Evolutionary conservation across 345 rosid species (phyloP), one percentile per base, ranked within the genome.

Genomic region (Melaleuca quinquenervia): DNA sequence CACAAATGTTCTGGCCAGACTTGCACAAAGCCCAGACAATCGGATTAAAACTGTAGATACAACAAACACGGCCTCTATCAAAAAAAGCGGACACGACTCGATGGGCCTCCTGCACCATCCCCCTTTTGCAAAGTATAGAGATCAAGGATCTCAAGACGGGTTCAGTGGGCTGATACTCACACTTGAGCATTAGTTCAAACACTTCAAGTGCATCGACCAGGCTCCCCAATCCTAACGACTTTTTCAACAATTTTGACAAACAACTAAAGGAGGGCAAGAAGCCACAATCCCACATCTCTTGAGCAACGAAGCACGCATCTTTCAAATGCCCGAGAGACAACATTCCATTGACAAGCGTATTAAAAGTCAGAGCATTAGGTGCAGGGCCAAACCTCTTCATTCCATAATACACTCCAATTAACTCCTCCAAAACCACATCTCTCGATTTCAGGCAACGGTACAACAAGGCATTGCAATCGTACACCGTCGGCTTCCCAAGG

Each of bases 11-110:
- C 85, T 62, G 82, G 80, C 88, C 86, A 26, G 88, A 86, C 88
- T 90, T 91, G 82, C 92, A 88, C 64, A 90, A 36, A 10, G 86
- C 90, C 92, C 93, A 91, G 27, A 91, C 45, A 53, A 91, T 90
- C 6, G 86, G 93, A 84, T 88, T 89, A 70, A 75, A 88, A 36
- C 85, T 83, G 83, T 87, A 64, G 41, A 76, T 91, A 12, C 87
- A 53, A 85, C 50, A 89, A 87, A 88, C 55, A 84, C 44, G 56
- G 52, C 90, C 87, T 60, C 60, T 87, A 18, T 51, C 84, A 27
- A 85, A 54, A 82, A 89, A 84, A 76, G 55, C 22, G 27, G 87
- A 91, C 49, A 87, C 85, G 48, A 88, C 82, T 16, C 22, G 36
- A 82, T 56, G 85, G 6, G 91, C 91, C 86, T 88, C 83, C 49